phyloP scores from a whole-genome alignment of 1,284 basidiomycete species.

The Naganishia liquefaciens region DNA sequence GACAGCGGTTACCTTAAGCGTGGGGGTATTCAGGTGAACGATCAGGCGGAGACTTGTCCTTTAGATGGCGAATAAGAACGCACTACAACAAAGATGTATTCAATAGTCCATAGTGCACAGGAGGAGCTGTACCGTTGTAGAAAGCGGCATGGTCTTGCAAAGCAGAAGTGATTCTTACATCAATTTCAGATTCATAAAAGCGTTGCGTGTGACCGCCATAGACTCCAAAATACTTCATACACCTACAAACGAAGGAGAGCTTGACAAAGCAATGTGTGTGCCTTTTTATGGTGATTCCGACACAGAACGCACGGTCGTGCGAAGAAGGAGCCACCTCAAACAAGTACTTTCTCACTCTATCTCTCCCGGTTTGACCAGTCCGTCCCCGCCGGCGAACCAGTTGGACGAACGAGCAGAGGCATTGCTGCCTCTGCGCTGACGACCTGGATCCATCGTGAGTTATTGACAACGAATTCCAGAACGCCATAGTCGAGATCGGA shows the following conservation, averaged over 20 bases:
- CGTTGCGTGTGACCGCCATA: neutral
- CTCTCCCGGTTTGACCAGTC: conserved; percentile 19
- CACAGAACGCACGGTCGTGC: conserved; percentile 14
- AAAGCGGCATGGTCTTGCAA: no score
- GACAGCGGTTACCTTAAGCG: conserved; percentile 50
- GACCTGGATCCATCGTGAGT: neutral
- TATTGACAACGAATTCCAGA: neutral
- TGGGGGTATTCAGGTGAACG: conserved; percentile 52
- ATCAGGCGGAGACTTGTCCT: conserved; percentile 50
- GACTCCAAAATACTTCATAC: no score
- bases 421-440: conserved; percentile 12
- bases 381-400: conserved; percentile 1
- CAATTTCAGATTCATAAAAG: neutral
- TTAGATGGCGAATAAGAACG: conserved; percentile 51
- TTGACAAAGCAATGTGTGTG: conserved; percentile 18
- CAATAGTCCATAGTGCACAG: neutral
- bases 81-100: neutral
- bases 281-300: conserved; percentile 33
- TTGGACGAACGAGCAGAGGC: conserved; percentile 7
- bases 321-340: conserved; percentile 32
- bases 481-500: conserved; percentile 5
- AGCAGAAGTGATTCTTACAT: neutral
- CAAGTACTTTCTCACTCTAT: conserved; percentile 26
- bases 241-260: no score
- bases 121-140: no score